Evolutionary conservation across 768 basidiomycete genomes (phyloP).

Genomic region (Cyathus striatus): DNA sequence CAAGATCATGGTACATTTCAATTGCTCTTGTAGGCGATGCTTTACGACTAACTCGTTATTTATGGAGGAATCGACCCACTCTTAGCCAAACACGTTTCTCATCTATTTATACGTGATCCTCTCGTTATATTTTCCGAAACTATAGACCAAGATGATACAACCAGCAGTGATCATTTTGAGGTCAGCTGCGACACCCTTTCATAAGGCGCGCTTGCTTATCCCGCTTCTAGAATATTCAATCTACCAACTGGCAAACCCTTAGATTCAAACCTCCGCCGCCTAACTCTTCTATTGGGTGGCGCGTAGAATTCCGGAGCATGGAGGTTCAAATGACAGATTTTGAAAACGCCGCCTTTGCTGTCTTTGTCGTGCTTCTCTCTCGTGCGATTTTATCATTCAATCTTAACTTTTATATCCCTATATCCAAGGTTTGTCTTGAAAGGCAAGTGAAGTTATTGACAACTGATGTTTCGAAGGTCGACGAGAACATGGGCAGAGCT

Average conservation of each 20-base stretch:
- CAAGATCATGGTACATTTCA: conserved; percentile 62
- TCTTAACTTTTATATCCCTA: conserved; percentile 94
- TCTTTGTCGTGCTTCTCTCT: conserved; percentile 92
- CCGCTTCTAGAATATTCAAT: conserved; percentile 82
- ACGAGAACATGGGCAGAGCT: conserved; percentile 92
- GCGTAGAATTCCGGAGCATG: conserved; percentile 98
- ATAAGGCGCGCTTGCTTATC: neutral
- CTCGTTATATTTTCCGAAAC: conserved; percentile 93
- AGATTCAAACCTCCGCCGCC: conserved; percentile 98
- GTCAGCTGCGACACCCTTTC: conserved; percentile 26
- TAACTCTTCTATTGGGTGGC: conserved; percentile 91
- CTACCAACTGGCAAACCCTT: conserved; percentile 99
- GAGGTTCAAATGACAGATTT: conserved; percentile 99
- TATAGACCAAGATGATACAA: conserved; percentile 83
- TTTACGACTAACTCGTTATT: neutral
- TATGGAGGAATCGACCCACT: conserved; percentile 76
- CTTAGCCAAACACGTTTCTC: conserved; percentile 87
- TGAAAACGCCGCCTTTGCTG: conserved; percentile 95
- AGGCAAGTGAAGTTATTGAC: neutral
- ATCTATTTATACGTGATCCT: conserved; percentile 97
- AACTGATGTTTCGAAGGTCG: conserved; percentile 58
- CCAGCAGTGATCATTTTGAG: conserved; percentile 95
- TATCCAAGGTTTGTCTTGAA: conserved; percentile 69
- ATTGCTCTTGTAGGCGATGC: neutral
- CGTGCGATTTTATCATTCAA: conserved; percentile 89